Evolutionary conservation across 176 grass and related monocot species (phyloP).

Genomic region (Pontederia paniculata): DNA sequence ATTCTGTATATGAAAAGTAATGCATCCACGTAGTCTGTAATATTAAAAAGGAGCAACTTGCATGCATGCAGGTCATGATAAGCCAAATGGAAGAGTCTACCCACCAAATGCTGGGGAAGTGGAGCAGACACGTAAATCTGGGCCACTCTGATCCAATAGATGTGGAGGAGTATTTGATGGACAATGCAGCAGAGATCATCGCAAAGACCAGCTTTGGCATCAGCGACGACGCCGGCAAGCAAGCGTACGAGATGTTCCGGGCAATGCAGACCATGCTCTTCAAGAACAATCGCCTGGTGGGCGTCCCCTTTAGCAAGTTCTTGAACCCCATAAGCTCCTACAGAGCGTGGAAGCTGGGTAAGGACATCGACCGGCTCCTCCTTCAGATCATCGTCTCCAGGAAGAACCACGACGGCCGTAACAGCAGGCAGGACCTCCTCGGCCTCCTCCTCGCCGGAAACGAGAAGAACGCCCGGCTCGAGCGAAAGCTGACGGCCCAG

Average conservation of each 20-base stretch:
- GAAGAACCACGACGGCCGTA: no score
- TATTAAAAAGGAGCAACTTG: background rate
- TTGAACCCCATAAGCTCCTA: constrained; percentile 33
- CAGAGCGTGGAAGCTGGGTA: constrained; percentile 49
- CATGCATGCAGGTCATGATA: constrained; percentile 41
- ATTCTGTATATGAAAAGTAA: no score
- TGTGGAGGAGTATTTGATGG: constrained; percentile 30
- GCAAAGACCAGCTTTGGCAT: constrained; percentile 61
- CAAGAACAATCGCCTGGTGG: constrained; percentile 48
- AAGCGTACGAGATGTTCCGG: constrained; percentile 49
- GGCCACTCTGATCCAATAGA: constrained; percentile 18
- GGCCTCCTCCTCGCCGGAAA: constrained; percentile 40
- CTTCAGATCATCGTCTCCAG: constrained; percentile 33
- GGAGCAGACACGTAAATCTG: constrained; percentile 14
- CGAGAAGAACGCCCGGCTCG: constrained; percentile 2
- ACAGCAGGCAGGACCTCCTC: constrained; percentile 35
- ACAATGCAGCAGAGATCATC: constrained; percentile 67
- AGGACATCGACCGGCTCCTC: constrained; percentile 62
- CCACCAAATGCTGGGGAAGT: constrained; percentile 30
- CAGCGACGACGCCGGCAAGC: constrained; percentile 27
- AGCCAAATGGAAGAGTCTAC: constrained; percentile 44
- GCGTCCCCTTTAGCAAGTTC: constrained; percentile 52
- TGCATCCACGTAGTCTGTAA: no score
- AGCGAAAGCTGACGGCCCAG: constrained; percentile 23
- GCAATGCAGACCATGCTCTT: constrained; percentile 68